Conservation (phyloP, 2,329 filamentous ascomycete genomes). For the Sporothrix schenckii region DNA sequence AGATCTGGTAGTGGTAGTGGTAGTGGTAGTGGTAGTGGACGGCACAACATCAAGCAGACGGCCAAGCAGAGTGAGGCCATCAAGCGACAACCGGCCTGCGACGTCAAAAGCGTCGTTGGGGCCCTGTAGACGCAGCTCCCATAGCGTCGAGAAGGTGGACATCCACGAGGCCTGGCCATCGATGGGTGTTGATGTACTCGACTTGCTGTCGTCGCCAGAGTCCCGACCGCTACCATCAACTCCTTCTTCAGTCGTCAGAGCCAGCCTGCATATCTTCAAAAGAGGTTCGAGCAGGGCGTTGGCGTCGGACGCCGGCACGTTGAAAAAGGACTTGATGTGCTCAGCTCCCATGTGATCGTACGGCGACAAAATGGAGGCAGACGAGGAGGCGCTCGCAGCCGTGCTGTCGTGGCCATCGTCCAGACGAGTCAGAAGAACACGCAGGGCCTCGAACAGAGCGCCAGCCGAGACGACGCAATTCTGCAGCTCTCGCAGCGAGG, state of each 20-base stretch:
- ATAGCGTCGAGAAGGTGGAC: slow-evolving; percentile 50
- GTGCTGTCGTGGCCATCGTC: slow-evolving; percentile 43
- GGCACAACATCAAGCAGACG: slow-evolving; percentile 41
- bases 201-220: background rate
- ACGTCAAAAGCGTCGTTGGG: slow-evolving; percentile 54
- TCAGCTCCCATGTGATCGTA: slow-evolving; percentile 58
- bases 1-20: background rate
- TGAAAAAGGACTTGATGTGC: slow-evolving; percentile 62
- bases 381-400: background rate
- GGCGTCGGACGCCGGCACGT: slow-evolving; percentile 52
- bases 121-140: slow-evolving; percentile 59
- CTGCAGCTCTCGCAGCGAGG: slow-evolving; percentile 45
- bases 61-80: slow-evolving; percentile 47
- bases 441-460: slow-evolving; percentile 54
- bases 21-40: no score
- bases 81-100: slow-evolving; percentile 51
- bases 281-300: slow-evolving; percentile 52
- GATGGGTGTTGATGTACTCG: slow-evolving; percentile 14
- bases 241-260: slow-evolving; percentile 41
- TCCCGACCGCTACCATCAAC: background rate
- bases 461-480: slow-evolving; percentile 53
- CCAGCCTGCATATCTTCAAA: slow-evolving; percentile 50
- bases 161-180: slow-evolving; percentile 53
- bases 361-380: background rate
- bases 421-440: slow-evolving; percentile 52